Percentiles rank a stretch among this genome's conserved stretches.
phyloP scores from a whole-genome alignment of 441 rosid species.

The Erodium trifolium region DNA sequence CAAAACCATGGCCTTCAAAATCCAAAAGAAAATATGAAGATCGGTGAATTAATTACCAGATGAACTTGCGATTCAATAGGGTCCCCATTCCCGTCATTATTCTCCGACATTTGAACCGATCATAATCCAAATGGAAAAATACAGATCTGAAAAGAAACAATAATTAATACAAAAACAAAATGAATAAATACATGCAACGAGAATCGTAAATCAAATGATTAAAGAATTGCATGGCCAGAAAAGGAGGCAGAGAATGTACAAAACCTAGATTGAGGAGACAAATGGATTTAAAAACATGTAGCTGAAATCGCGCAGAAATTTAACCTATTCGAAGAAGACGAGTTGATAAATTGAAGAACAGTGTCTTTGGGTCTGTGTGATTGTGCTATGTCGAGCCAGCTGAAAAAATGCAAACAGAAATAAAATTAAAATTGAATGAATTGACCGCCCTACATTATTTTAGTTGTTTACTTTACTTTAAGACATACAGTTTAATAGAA shows the following conservation, averaged over 20 bases:
- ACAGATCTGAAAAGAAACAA: not conserved
- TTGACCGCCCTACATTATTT: no score
- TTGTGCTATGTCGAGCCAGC: not conserved
- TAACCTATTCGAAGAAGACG: not conserved
- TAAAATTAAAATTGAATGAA: not conserved
- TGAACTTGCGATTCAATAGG: conserved; percentile 1
- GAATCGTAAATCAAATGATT: not conserved
- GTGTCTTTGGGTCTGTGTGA: not conserved
- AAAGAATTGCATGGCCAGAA: not conserved
- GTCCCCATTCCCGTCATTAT: not conserved
- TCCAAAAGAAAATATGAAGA: not conserved
- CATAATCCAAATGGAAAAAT: not conserved
- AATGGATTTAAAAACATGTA: not conserved
- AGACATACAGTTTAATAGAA: not conserved
- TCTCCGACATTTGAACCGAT: conserved; percentile 3
- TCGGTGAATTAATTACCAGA: not conserved
- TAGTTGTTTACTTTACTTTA: no score
- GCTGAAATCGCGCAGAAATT: not conserved
- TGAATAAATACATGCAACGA: not conserved
- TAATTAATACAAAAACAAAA: not conserved
- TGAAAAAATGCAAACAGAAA: not conserved
- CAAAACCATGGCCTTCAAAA: not conserved
- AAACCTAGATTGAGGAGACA: conserved; percentile 5
- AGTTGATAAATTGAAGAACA: conserved; percentile 8
- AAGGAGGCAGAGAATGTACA: not conserved